Evolutionary conservation across 805 yeast species (phyloP).

Genomic region (Wickerhamomyces bisporus): DNA sequence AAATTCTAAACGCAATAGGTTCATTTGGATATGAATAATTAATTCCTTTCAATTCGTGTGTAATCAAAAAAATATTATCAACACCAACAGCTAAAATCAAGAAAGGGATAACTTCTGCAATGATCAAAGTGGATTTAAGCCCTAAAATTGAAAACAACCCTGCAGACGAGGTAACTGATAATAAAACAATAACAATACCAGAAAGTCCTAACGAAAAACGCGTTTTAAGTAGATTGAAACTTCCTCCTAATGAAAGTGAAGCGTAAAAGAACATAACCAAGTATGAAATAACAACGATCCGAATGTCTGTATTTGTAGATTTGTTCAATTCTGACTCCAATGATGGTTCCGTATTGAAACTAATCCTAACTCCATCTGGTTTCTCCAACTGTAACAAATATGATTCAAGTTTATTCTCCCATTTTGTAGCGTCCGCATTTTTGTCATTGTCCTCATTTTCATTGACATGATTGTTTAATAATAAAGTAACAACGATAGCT

Average conservation of each 20-base stretch:
- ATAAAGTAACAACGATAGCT: constrained; percentile 74
- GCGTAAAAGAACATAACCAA: constrained; percentile 85
- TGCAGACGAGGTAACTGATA: constrained; percentile 78
- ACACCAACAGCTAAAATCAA: constrained; percentile 92
- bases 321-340: constrained; percentile 78
- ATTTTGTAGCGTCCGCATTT: constrained; percentile 38
- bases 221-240: constrained; percentile 43
- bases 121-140: constrained; percentile 80
- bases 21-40: constrained; percentile 42
- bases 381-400: constrained; percentile 45
- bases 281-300: constrained; percentile 69
- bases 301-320: constrained; percentile 73
- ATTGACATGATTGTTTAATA: constrained; percentile 46
- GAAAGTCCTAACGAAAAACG: constrained; percentile 72
- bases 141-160: constrained; percentile 78
- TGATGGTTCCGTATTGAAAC: constrained; percentile 80
- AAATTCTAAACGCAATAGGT: constrained; percentile 51
- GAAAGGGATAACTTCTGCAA: constrained; percentile 96
- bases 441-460: constrained; percentile 27
- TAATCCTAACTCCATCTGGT: constrained; percentile 52
- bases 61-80: constrained; percentile 83
- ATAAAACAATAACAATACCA: constrained; percentile 78
- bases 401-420: constrained; percentile 68
- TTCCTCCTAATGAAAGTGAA: constrained; percentile 65
- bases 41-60: constrained; percentile 66